Conservation (phyloP, 345 rosid species). For the Angophora floribunda region DNA sequence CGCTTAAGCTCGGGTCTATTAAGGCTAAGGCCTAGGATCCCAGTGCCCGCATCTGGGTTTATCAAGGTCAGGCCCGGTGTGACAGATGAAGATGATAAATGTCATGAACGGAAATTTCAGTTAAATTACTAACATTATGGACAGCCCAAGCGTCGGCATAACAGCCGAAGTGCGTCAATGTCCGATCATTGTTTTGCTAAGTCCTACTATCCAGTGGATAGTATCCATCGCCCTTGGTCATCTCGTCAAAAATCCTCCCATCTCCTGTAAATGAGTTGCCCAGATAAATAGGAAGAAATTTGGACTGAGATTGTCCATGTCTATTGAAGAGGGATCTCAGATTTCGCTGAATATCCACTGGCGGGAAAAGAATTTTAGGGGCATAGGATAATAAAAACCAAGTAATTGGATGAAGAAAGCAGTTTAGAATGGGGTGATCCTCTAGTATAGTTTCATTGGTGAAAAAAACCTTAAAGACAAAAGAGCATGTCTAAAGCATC, state of each 20-base stretch:
- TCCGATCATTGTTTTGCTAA: background rate
- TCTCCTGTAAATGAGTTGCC: background rate
- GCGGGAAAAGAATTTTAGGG: background rate
- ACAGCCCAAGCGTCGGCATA: background rate
- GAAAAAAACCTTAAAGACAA: background rate
- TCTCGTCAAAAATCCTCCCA: background rate
- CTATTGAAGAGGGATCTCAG: background rate
- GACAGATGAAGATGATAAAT: background rate
- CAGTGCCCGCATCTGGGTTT: fast-evolving
- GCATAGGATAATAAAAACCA: background rate
- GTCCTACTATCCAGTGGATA: background rate
- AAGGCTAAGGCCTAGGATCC: background rate
- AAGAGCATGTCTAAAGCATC: background rate
- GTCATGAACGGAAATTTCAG: fast-evolving
- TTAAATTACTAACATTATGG: no score
- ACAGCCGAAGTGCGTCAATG: background rate
- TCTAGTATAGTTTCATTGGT: background rate
- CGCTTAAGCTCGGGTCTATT: fast-evolving
- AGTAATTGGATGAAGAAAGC: background rate
- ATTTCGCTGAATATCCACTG: background rate
- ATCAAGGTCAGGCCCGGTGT: fast-evolving
- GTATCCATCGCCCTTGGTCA: background rate
- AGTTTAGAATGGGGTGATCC: background rate
- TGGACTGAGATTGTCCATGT: background rate
- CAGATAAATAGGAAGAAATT: background rate